Evolutionary conservation across 1,139 yeast genomes (phyloP), one percentile per base, ranked within the genome.

Genomic region (Zhuliangozyma parablackwelliae): DNA sequence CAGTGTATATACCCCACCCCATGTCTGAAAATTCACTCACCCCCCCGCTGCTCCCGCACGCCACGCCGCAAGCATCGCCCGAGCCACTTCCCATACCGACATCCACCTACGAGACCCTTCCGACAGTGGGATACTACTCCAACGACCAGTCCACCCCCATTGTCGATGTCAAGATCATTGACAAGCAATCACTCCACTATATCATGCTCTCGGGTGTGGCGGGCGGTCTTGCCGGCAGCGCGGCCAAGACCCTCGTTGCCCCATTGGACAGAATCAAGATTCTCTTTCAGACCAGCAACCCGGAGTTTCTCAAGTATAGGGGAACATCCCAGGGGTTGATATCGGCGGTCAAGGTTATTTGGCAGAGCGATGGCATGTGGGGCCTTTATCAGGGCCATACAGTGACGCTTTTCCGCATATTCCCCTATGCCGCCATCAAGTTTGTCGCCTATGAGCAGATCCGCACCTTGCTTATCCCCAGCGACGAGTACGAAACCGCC

Each of bases 391-490:
- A 90, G 53, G 99, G 99, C 28, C 98, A 92, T 59, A 85, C 95
- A 2, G 96, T 95, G 1, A 92, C 98, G 0, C 65, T 92, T 35
- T 59, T 90, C 31, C 71, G 99, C 43, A 88, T 92, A 7, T 92
- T 92, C 60, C 99, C 99, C 1, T 92, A 92, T 57, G 97, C 98
- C 4, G 96, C 97, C 11, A 86, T 92, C 54, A 94, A 92, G 57
- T 92, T 92, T 58, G 96, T 94, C n/a, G 90, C 95, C 5, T 92
- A 92, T 60, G 99, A 92, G 62, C 98, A 92, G 59, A 79, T 90
- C 36, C 64, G 99, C 44, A 72, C 86, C 10, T 41, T 86, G 1
- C 59, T 94, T 42, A 94, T 92, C 35, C 96, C 96, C 1, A 67
- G 73, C 37, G 82, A 78, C 41, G 63, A 64, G 10, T 75, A 80